Evolutionary conservation across 2,329 filamentous ascomycete species (phyloP), one percentile per base, ranked within the genome.

Genomic region (Aspergillus eucalypticola): DNA sequence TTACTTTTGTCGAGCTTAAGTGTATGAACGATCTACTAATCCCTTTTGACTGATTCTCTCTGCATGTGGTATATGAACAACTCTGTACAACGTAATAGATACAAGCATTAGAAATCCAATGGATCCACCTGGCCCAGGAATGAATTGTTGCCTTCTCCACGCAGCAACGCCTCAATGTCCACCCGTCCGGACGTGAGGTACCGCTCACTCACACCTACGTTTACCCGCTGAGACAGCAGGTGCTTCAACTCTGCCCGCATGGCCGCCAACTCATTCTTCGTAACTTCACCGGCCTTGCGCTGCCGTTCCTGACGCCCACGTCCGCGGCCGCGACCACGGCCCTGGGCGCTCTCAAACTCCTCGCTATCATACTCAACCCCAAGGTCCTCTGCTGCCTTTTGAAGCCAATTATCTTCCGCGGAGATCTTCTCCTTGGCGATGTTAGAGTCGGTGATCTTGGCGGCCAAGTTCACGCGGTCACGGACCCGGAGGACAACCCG

Each of bases 321-420:
- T 4, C 92, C 92, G 51, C 92, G 83, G 0, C 90, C 89, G 10
- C 70, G 68, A 8, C 65, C 69, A 21, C 67, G 64, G 23, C 65
- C 63, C 56, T 81, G 83, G 6, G 87, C 86, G 65, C 90, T 81
- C 46, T 84, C 90, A 63, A 96, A 89, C 49, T 96, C 92, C 38
- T 96, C 92, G 61, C 87, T 90, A 72, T 98, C 92, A 72, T 96
- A 96, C 55, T 97, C 94, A 0, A 98, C 91, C 0, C 95, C 95
- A 0, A 99, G 82, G 65, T 98, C 94, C 60, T 97, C 92, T 0
- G 95, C 95, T 0, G 92, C 93, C 51, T 86, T 86, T 46, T 87
- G 86, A 68, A 98, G 81, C 87, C 93, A 95, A 58, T 91, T 87
- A 66, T 96, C 91, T 67, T 96, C 91, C 69, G 90, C 89, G 58